Base-by-base conservation (phyloP, 139 green algal species). In the Closterium sp. region DNA sequence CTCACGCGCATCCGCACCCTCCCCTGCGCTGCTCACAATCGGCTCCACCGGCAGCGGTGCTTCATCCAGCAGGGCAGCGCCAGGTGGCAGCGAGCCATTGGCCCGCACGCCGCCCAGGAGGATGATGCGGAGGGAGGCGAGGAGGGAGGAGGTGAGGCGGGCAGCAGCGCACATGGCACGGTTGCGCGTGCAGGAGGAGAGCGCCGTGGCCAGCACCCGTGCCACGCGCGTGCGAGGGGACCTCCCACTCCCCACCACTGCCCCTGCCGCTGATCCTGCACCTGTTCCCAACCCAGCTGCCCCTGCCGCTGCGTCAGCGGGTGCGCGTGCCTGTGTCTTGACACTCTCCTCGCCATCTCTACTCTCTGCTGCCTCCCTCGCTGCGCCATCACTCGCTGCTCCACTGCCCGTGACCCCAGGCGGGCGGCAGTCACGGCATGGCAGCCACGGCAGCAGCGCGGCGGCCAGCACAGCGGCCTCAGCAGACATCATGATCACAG, bases 381-480 rank as follows among this genome's bases (percentile, higher is more conserved):
- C 32, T 45, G 31, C 73, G 0, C 17, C 32, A 19, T 31, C 30
- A 30, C 32, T n/a, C n/a, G 9, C 27, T 17, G n/a, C 2, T 42
- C 38, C 89, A 30, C 89, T 45, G 30, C 7, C 30, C 10, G 29
- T 30, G 70, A 21, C n/a, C 17, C 19, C 62, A 79, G 17, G 62
- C 62, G 62, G 62, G 62, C 19, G 17, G 62, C 62, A 22, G 62
- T 79, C 62, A 24, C 10, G 17, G 89, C 29, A 91, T 29, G 30
- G 91, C 42, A 93, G 70, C 50, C 50, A 93, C 17, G 91, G 91
- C 88, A 93, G 84, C 38, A 93, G 24, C 32, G 93, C 91, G n/a
- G 34, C 91, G 22, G 28, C 91, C 28, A 93, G 88, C 24, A 34
- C 22, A 24, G 91, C 91, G 27, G 91, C 87, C 30, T 24, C 87